Base-by-base conservation (phyloP, 176 grass and related monocot genomes). In the Triticum turgidum region DNA sequence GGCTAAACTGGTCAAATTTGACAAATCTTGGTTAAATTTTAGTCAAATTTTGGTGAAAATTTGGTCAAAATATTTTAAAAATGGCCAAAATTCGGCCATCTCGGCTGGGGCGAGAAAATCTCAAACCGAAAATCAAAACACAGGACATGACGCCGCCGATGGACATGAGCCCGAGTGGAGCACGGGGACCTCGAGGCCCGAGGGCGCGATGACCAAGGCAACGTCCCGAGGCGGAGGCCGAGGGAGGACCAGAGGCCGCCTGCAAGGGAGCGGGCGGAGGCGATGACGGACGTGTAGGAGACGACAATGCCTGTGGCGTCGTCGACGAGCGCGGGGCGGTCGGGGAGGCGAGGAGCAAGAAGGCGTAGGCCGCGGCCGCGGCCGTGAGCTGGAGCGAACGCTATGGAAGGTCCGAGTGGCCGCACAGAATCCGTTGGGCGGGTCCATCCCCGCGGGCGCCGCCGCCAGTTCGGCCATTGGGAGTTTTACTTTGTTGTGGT, bases 121-220 rank as follows among this genome's bases (percentile, higher is more conserved):
- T 9, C 38, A 39, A 39, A 39, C 38, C 38, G 7, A 39, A 39
- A 39, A 39, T 39, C 6, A 39, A 39, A 39, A 39, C 7, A 25
- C 24, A 25, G 24, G 24, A 25, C 24, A 25, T 0, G 24, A 25
- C 88, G 12, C 63, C 91, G 67, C 91, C 89, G 44, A 91, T 51
- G 77, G 93, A 85, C 80, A 92, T 79, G 80, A 95, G 84, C 59
- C 91, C 88, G 61, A 95, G 84, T 87, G 49, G 18, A 93, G 73
- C 9, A 87, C 63, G 30, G 93, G 80, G 9, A 91, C 52, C 22
- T 95, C 83, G 80, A 91, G 32, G 24, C 71, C 32, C 13, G 94
- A 87, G 1, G 91, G 85, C n/a, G 87, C 63, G 69, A 90, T 62
- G 69, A 97, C 76, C 32, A 97, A 42, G 27, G 85, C 89, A 20